Base-by-base conservation (phyloP, 2,329 filamentous ascomycete species). In the Fusarium sp. region DNA sequence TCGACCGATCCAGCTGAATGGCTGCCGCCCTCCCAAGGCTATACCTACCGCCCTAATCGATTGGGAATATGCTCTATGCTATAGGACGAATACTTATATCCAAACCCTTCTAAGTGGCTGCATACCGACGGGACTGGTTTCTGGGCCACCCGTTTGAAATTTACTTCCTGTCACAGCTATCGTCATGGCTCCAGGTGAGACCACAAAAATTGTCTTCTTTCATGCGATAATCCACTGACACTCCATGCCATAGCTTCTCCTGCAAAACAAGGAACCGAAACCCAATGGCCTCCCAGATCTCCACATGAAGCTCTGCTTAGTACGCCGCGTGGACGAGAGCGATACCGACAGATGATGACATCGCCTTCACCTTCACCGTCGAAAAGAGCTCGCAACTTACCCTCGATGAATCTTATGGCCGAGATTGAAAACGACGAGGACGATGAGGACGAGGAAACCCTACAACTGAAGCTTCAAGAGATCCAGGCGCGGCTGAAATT, bases 401-500 rank as follows among this genome's bases (percentile, higher is more conserved):
- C 66, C 18, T 60, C 75, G 41, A 73, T 79, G 48, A 83, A 83
- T 72, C 81, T 81, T n/a, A 63, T 80, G 42, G 70, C 77, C 22
- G 73, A 78, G 44, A 79, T 79, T 55, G 84, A 82, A 10, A 84
- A 86, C 8, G 84, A 84, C 9, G 87, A 90, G 15, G 90, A 92
- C 0, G 92, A 94, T 9, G 93, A 97, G 12, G 95, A 97, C 76
- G 96, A 98, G 81, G 95, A 98, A 85, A 97, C 91, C 3, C 84
- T 98, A 39, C 90, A 97, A 79, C 85, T 99, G 71, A 92, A 97
- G 80, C 85, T 98, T 10, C 91, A 95, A 73, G 94, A 94, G 63
- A 97, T 99, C 66, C 92, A 98, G 82, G 94, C 95, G 12, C 92
- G 93, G 69, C 84, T 98, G 59, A 96, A 92, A 82, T 83, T 98